Conservation (phyloP, 1,139 yeast species). For the Maudiozyma humilis region DNA sequence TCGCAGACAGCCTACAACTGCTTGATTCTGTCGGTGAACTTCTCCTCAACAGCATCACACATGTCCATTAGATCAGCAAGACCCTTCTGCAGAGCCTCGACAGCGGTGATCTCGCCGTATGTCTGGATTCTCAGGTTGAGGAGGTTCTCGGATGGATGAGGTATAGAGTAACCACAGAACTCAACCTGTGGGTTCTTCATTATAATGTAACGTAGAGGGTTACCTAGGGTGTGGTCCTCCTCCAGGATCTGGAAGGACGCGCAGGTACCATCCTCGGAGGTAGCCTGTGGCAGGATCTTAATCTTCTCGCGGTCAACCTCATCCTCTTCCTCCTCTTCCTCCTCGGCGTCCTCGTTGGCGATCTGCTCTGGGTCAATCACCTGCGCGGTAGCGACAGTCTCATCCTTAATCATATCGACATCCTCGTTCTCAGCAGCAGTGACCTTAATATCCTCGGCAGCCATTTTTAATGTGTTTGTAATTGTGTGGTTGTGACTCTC, state of each 20-base stretch:
- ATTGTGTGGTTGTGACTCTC: too few species aligned
- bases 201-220: constrained; percentile 83
- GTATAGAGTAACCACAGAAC: constrained; percentile 95
- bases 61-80: constrained; percentile 74
- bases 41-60: constrained; percentile 76
- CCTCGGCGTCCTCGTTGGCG: constrained; percentile 5
- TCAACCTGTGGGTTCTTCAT: constrained; percentile 98
- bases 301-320: constrained; percentile 36
- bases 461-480: constrained; percentile 1
- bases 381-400: constrained; percentile 4
- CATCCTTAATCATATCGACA: constrained; percentile 12
- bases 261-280: constrained; percentile 84
- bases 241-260: constrained; percentile 88
- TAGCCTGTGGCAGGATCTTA: constrained; percentile 68
- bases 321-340: constrained; percentile 29
- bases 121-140: constrained; percentile 90
- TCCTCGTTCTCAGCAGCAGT: constrained; percentile 8
- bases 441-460: constrained; percentile 4
- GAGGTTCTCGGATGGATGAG: constrained; percentile 95
- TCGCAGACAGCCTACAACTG: constrained; percentile 25
- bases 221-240: constrained; percentile 94
- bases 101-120: constrained; percentile 78
- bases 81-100: constrained; percentile 89
- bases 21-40: constrained; percentile 56
- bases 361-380: background rate